These are phyloP conservation scores for Basidiobolus meristosporus DNA, from an alignment of 371 early-diverging fungal genomes.

Conservation along the genomic window DNA sequence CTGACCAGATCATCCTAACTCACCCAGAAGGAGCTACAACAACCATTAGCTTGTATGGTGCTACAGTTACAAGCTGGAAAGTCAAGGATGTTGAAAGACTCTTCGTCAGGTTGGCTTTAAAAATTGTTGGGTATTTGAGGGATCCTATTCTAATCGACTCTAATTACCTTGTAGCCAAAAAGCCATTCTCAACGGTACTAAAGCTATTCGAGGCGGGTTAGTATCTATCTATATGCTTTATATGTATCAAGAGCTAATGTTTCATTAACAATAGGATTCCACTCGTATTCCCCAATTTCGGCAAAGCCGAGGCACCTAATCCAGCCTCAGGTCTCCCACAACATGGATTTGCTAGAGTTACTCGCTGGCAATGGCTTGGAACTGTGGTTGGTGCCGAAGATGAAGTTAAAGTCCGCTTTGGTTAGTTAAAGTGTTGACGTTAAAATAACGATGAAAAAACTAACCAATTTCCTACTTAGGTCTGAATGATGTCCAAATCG, in stretches of 20 bases:
- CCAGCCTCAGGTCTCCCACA: slow-evolving; percentile 9
- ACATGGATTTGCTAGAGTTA: slow-evolving; percentile 73
- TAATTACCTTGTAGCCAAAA: slow-evolving; percentile 17
- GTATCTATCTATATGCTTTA: slow-evolving; percentile 2
- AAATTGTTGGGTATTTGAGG: no score
- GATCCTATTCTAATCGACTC: not conserved
- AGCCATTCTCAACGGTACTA: slow-evolving; percentile 54
- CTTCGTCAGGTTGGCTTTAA: slow-evolving; percentile 55
- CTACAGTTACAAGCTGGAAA: slow-evolving; percentile 65
- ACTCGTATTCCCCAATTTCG: slow-evolving; percentile 5
- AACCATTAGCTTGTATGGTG: slow-evolving; percentile 43
- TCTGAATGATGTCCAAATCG: slow-evolving; percentile 32
- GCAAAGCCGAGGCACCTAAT: slow-evolving; percentile 4
- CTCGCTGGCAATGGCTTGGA: slow-evolving; percentile 43
- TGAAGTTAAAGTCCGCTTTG: slow-evolving; percentile 42
- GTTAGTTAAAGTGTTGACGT: slow-evolving; percentile 13
- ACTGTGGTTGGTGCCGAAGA: slow-evolving; percentile 23
- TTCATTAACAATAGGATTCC: slow-evolving; percentile 1
- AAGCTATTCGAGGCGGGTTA: slow-evolving; percentile 73
- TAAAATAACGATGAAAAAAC: no score
- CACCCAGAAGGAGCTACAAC: slow-evolving; percentile 27
- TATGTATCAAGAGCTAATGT: no score
- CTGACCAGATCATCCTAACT: slow-evolving; percentile 1
- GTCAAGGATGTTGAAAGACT: slow-evolving; percentile 38
- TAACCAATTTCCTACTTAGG: slow-evolving; percentile 8